Evolutionary conservation across 768 basidiomycete genomes (phyloP).

Genomic region (Tylopilus sp.): DNA sequence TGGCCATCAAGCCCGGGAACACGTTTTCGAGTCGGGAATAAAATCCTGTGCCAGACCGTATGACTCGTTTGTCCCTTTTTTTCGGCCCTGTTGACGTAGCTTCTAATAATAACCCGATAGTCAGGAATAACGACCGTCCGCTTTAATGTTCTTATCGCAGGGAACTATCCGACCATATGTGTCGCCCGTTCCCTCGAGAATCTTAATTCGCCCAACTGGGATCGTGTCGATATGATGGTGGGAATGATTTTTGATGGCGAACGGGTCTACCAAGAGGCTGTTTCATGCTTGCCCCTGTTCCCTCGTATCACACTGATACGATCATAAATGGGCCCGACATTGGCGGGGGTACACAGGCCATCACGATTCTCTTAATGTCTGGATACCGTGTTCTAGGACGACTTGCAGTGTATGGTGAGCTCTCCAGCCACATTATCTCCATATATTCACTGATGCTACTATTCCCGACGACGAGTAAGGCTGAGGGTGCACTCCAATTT

Average conservation of each 20-base stretch:
- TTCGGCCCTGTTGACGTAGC: no score
- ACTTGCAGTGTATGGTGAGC: neutral
- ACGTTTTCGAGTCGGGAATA: neutral
- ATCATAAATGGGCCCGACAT: neutral
- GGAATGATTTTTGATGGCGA: neutral
- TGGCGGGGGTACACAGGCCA: neutral
- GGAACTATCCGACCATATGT: neutral
- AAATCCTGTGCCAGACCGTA: neutral
- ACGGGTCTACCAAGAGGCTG: no score
- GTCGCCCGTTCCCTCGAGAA: neutral
- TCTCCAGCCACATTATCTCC: neutral
- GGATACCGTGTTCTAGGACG: neutral
- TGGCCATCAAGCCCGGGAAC: neutral
- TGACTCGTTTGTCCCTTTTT: neutral
- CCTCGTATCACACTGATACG: no score
- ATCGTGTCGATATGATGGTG: neutral
- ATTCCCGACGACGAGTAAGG: neutral
- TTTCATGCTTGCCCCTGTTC: no score
- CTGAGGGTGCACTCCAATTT: neutral
- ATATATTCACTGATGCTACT: neutral
- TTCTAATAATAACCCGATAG: neutral
- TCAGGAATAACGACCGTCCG: no score
- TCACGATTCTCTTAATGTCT: neutral
- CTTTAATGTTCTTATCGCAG: neutral
- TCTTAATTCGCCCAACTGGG: slow-evolving; percentile 6